Percentiles rank a stretch among this genome's conserved stretches.
phyloP scores from a whole-genome alignment of 2,329 filamentous ascomycete genomes.

The Aureobasidium sp. region DNA sequence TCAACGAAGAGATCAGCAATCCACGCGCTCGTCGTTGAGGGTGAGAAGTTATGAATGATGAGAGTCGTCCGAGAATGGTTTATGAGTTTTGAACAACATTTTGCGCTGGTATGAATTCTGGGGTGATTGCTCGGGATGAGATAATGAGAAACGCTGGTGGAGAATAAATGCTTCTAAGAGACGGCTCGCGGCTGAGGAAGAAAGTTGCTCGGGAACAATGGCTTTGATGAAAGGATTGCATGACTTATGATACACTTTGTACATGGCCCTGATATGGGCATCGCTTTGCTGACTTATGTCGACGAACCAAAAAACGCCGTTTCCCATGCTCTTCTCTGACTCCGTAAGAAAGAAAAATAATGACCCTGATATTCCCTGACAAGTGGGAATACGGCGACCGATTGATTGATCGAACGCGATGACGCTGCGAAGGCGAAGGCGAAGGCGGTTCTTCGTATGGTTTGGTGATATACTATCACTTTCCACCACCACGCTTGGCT shows the following conservation, averaged over 20 bases:
- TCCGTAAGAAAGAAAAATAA: slow-evolving; percentile 3
- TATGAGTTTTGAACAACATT: not conserved
- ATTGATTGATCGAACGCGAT: not conserved
- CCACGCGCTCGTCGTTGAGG: not conserved
- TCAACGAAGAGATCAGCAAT: slow-evolving; percentile 10
- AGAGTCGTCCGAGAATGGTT: not conserved
- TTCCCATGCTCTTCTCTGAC: slow-evolving; percentile 15
- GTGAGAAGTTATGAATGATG: not conserved
- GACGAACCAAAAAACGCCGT: slow-evolving; percentile 2
- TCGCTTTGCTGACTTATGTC: not conserved
- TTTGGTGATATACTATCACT: not conserved
- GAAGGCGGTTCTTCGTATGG: no score
- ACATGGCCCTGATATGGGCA: slow-evolving; percentile 4
- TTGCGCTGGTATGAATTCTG: not conserved
- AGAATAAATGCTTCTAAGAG: not conserved
- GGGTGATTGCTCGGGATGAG: not conserved
- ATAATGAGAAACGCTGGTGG: not conserved
- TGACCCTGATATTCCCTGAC: not conserved
- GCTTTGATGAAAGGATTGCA: slow-evolving; percentile 4
- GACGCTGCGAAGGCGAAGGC: no score
- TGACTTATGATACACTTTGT: slow-evolving; percentile 19
- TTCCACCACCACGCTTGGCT: slow-evolving; percentile 62
- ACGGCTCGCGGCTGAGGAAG: not conserved
- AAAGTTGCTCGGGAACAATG: not conserved
- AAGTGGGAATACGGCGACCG: not conserved